A percentile compares a stretch with the other conserved stretches of the same genome.
Evolutionary conservation across 495 filamentous ascomycete genomes (phyloP).

Genomic region (Aspergillus heteromorphus): DNA sequence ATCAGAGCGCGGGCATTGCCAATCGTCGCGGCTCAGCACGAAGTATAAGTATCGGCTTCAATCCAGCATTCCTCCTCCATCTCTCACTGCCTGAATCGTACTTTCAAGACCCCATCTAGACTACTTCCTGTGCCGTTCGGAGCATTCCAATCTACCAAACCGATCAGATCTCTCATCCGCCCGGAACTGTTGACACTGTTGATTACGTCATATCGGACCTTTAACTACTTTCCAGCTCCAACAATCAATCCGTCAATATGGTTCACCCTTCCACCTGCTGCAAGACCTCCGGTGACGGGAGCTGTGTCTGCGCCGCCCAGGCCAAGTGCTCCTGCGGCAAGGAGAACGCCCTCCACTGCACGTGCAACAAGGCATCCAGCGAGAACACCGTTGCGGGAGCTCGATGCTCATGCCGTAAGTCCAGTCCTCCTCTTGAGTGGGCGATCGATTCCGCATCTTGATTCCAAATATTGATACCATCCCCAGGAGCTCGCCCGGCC

Average conservation of each 20-base stretch:
- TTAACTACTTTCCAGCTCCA: background rate
- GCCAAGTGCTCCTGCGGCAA: slow-evolving; percentile 84
- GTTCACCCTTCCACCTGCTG: slow-evolving; percentile 60
- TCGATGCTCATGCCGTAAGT: slow-evolving; percentile 78
- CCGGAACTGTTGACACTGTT: no score
- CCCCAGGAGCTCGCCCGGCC: slow-evolving; percentile 59
- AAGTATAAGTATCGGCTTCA: slow-evolving; percentile 24
- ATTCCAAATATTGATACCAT: slow-evolving; percentile 13
- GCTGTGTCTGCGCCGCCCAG: slow-evolving; percentile 58
- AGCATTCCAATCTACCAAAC: no score
- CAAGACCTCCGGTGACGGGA: slow-evolving; percentile 46
- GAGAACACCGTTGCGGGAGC: slow-evolving; percentile 74
- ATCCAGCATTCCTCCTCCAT: background rate
- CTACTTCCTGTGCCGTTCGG: no score
- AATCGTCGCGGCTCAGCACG: slow-evolving; percentile 16
- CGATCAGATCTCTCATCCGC: no score
- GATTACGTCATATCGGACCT: background rate
- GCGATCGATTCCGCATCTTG: no score
- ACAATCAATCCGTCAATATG: slow-evolving; percentile 33
- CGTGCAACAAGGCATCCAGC: slow-evolving; percentile 66
- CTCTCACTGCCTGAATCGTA: no score
- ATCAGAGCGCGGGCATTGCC: slow-evolving; percentile 24
- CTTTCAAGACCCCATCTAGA: no score
- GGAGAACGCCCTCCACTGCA: slow-evolving; percentile 78
- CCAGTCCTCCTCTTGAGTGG: no score